These are phyloP conservation scores for Hordeum vulgare DNA, from an alignment of 176 grass and related monocot genomes.

Conservation along the genomic window MorexV3_pseudomolecules_assembly NC_058520.1:362788702-362789201, in stretches of 20 bases:
- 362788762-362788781: constrained; percentile 98
- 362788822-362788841: constrained; percentile 1
- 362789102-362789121: no score
- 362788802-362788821: constrained; percentile 49
- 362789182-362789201: no score
- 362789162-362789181: no score
- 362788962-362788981: neutral
- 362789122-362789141: no score
- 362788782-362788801: constrained; percentile 98
- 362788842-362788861: constrained; percentile 22
- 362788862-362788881: constrained; percentile 29
- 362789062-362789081: neutral
- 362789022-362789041: neutral
- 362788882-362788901: neutral
- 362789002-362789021: neutral
- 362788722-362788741: constrained; percentile 88
- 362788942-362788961: neutral
- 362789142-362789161: no score
- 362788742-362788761: constrained; percentile 77
- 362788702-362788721: constrained; percentile 98
- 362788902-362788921: neutral
- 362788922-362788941: neutral
- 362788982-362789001: neutral
- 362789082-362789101: neutral
- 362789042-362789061: neutral